A percentile compares a stretch with the other conserved stretches of the same genome.
phyloP scores from a whole-genome alignment of 1,284 basidiomycete species.

The Cutaneotrichosporon sp. region DNA sequence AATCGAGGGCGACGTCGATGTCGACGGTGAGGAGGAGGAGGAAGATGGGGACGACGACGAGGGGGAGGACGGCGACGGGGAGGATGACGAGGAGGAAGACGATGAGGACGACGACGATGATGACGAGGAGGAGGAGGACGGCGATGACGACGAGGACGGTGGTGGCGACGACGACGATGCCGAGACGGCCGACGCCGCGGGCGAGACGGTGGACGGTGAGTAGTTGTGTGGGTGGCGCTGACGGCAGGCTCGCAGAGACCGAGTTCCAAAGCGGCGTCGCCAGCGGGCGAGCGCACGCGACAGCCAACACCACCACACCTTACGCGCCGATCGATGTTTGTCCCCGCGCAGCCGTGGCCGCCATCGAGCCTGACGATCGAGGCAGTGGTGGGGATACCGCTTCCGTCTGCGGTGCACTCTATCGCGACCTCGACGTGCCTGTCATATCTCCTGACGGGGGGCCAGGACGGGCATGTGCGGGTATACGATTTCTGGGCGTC shows the following conservation, averaged over 20 bases:
- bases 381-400: slow-evolving; percentile 84
- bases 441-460: slow-evolving; percentile 82
- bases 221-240: neutral
- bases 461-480: slow-evolving; percentile 87
- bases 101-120: slow-evolving; percentile 28
- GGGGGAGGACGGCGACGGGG: slow-evolving; percentile 17
- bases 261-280: neutral
- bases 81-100: slow-evolving; percentile 22
- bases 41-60: slow-evolving; percentile 19
- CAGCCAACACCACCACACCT: slow-evolving; percentile 26
- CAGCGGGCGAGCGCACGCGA: neutral
- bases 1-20: slow-evolving; percentile 2
- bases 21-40: slow-evolving; percentile 5
- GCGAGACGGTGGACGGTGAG: neutral
- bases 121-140: slow-evolving; percentile 24
- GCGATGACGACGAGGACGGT: slow-evolving; percentile 25
- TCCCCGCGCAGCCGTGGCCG: slow-evolving; percentile 23
- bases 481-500: slow-evolving; percentile 87
- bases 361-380: slow-evolving; percentile 74
- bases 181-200: neutral
- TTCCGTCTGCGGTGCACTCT: slow-evolving; percentile 79
- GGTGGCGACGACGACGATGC: slow-evolving; percentile 24
- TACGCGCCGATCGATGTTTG: slow-evolving; percentile 33
- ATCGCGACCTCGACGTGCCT: slow-evolving; percentile 80
- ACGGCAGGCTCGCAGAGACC: neutral